phyloP scores from a whole-genome alignment of 2,329 filamentous ascomycete genomes.

The Penicillium sp. region DNA sequence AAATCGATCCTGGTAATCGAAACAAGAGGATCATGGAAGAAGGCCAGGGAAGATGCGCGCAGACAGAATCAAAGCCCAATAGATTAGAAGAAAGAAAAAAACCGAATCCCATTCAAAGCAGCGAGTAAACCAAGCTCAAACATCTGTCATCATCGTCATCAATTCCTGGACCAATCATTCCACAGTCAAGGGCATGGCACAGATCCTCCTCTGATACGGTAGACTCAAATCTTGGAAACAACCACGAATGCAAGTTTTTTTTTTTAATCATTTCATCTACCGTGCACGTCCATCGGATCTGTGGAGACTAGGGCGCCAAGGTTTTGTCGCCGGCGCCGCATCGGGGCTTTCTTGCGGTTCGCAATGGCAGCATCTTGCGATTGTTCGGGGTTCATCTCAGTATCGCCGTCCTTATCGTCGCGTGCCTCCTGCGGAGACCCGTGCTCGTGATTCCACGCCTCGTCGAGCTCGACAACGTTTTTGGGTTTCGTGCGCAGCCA shows the following conservation, averaged over 20 bases:
- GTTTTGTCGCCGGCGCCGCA: slow-evolving; percentile 41
- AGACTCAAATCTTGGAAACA: background rate
- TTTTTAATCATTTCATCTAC: slow-evolving; percentile 8
- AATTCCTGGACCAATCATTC: slow-evolving; percentile 12
- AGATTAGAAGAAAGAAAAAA: slow-evolving; percentile 9
- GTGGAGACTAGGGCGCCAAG: slow-evolving; percentile 17
- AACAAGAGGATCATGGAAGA: background rate
- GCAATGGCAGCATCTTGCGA: slow-evolving; percentile 41
- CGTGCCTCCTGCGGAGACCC: slow-evolving; percentile 14
- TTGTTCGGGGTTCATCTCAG: slow-evolving; percentile 36
- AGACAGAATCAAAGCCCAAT: slow-evolving; percentile 4
- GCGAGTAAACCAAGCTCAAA: slow-evolving; percentile 7
- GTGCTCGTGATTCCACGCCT: slow-evolving; percentile 51
- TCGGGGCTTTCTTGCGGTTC: slow-evolving; percentile 45
- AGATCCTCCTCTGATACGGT: background rate
- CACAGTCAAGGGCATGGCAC: slow-evolving; percentile 6
- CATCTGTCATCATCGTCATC: slow-evolving; percentile 12
- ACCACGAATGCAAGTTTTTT: background rate
- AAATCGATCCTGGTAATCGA: background rate
- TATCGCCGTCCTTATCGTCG: slow-evolving; percentile 39
- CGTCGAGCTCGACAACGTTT: slow-evolving; percentile 80
- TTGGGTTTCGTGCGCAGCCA: slow-evolving; percentile 86
- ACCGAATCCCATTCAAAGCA: slow-evolving; percentile 8
- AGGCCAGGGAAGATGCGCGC: background rate
- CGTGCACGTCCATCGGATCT: slow-evolving; percentile 39